Conservation (phyloP, 169 alveolate genomes). For the Cryptosporidium baileyi region DNA sequence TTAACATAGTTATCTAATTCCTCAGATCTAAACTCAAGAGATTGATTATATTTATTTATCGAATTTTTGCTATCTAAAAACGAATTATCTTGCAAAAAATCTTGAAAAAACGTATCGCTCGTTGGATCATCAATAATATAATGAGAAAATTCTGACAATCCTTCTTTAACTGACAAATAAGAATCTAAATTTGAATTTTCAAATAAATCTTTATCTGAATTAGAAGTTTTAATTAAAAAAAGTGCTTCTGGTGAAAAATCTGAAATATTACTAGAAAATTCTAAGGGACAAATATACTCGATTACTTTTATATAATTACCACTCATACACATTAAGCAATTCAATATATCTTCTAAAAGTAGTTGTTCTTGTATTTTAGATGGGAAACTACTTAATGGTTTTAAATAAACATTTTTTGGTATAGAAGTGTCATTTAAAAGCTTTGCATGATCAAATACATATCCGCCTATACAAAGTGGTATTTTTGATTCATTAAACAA, state of each 20-base stretch:
- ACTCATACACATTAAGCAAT: conserved; percentile 1
- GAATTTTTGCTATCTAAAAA: not conserved
- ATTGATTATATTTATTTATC: not conserved
- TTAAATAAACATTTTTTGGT: not conserved
- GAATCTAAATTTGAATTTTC: not conserved
- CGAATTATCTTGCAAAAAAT: not conserved
- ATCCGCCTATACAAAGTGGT: conserved; percentile 1
- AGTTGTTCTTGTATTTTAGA: conserved; percentile 42
- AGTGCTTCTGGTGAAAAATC: not conserved
- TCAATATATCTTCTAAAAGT: conserved; percentile 44
- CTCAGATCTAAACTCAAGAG: not conserved
- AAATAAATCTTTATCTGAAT: not conserved
- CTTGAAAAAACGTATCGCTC: not conserved
- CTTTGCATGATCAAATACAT: conserved; percentile 35
- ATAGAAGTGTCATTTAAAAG: not conserved
- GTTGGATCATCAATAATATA: conserved; percentile 21
- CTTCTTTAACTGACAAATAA: conserved; percentile 2
- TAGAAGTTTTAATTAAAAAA: not conserved
- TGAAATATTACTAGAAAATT: not conserved
- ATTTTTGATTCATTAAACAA: not conserved
- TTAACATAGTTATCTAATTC: not conserved
- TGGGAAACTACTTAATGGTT: not conserved
- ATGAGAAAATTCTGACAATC: conserved; percentile 11
- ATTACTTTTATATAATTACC: conserved; percentile 37
- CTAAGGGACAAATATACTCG: not conserved